A percentile compares a stretch with the other conserved stretches of the same genome.
These are phyloP conservation scores for Nicotiana undulata DNA, from an alignment of 257 asterid genomes.

Conservation along the genomic window DNA sequence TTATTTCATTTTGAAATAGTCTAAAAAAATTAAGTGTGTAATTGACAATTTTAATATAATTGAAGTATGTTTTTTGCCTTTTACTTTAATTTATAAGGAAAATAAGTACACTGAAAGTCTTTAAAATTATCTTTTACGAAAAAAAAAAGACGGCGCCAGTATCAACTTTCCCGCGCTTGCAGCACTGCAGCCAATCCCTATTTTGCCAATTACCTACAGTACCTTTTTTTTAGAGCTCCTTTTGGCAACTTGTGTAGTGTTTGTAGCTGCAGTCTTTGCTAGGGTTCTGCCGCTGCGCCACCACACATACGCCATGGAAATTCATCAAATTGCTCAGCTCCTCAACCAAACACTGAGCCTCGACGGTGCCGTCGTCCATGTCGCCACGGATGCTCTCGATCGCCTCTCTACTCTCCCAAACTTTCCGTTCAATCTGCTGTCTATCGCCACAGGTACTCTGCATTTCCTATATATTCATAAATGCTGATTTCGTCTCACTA, in stretches of 20 bases:
- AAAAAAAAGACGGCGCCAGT: neutral
- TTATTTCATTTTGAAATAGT: no score
- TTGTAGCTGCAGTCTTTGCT: neutral
- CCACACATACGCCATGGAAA: slow-evolving; percentile 17
- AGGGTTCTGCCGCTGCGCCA: slow-evolving; percentile 20
- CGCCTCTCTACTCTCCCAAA: slow-evolving; percentile 19
- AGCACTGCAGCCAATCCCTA: neutral
- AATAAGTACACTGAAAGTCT: no score
- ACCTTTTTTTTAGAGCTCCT: neutral
- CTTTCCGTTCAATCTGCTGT: slow-evolving; percentile 26
- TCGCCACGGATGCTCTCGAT: slow-evolving; percentile 26
- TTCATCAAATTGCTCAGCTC: slow-evolving; percentile 13
- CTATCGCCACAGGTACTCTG: slow-evolving; percentile 24
- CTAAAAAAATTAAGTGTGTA: no score
- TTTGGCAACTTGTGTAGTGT: neutral
- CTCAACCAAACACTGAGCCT: slow-evolving; percentile 28
- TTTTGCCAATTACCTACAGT: neutral
- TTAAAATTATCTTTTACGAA: no score
- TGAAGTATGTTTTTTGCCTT: no score
- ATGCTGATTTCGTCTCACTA: neutral
- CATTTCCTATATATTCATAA: neutral
- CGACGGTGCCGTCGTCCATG: slow-evolving; percentile 9
- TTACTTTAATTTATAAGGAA: no score
- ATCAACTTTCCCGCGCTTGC: slow-evolving; percentile 25
- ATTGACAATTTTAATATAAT: no score